A percentile compares a stretch with the other conserved stretches of the same genome.
Evolutionary conservation across 495 filamentous ascomycete species (phyloP).

Genomic region (Cenococcum geophilum): DNA sequence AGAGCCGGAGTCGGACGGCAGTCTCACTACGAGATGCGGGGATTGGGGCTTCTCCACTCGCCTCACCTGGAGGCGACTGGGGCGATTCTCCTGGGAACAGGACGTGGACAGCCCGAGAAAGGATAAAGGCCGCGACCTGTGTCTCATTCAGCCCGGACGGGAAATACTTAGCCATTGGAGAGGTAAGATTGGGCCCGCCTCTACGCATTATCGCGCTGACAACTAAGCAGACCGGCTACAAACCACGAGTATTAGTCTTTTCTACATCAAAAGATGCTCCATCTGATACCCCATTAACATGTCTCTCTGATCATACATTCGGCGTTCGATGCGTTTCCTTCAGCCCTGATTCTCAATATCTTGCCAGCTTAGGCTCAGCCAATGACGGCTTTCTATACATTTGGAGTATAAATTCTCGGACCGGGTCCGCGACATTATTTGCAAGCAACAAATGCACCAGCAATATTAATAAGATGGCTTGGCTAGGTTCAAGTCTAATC

Average conservation of each 20-base stretch:
- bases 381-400: slow-evolving; percentile 94
- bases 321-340: slow-evolving; percentile 86
- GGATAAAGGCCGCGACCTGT: slow-evolving; percentile 94
- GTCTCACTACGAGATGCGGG: slow-evolving; percentile 52
- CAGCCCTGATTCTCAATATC: slow-evolving; percentile 76
- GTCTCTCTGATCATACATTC: slow-evolving; percentile 82
- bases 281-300: slow-evolving; percentile 74
- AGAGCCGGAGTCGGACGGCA: slow-evolving; percentile 54
- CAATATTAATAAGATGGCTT: slow-evolving; percentile 73
- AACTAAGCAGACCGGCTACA: slow-evolving; percentile 67
- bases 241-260: slow-evolving; percentile 85
- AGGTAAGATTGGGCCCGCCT: slow-evolving; percentile 48
- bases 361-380: slow-evolving; percentile 78
- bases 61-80: slow-evolving; percentile 43
- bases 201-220: slow-evolving; percentile 20
- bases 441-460: slow-evolving; percentile 93
- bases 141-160: slow-evolving; percentile 87
- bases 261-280: slow-evolving; percentile 66
- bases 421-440: slow-evolving; percentile 77
- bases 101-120: slow-evolving; percentile 77
- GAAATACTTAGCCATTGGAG: slow-evolving; percentile 82
- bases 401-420: slow-evolving; percentile 77
- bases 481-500: slow-evolving; percentile 68
- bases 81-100: slow-evolving; percentile 59
- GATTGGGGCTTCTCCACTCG: slow-evolving; percentile 38